These are phyloP conservation scores for Phaseolus coccineus DNA, from an alignment of 331 rosid species.

Conservation along the genomic window DNA sequence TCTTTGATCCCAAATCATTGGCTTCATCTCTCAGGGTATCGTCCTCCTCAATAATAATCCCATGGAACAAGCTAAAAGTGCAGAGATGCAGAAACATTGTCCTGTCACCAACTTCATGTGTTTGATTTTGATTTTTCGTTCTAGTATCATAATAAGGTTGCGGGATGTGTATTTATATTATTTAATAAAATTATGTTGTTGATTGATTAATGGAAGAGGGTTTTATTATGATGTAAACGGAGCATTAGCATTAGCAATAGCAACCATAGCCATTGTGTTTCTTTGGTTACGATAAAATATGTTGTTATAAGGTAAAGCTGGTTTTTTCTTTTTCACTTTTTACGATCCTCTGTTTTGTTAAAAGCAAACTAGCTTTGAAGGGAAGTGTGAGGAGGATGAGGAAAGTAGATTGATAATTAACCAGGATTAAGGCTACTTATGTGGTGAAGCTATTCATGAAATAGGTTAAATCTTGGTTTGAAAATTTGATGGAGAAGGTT, in stretches of 20 bases:
- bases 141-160: constrained; percentile 2
- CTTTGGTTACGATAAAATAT: constrained; percentile 27
- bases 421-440: constrained; percentile 3
- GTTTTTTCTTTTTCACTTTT: neutral
- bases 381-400: neutral
- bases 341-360: neutral
- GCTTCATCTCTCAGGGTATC: constrained; percentile 52
- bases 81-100: neutral
- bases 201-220: neutral
- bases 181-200: neutral
- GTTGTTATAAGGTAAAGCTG: constrained; percentile 9
- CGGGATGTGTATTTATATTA: constrained; percentile 10
- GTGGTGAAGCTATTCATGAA: constrained; percentile 30
- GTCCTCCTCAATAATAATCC: constrained; percentile 47
- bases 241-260: neutral
- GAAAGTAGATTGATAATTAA: neutral
- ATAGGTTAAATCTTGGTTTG: constrained; percentile 1
- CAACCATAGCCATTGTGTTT: constrained; percentile 5
- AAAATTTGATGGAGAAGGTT: constrained; percentile 41
- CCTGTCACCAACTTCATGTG: neutral
- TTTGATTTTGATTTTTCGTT: constrained; percentile 28
- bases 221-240: constrained; percentile 33
- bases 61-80: neutral
- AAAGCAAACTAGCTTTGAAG: no score
- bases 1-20: constrained; percentile 46